phyloP scores from a whole-genome alignment of 305 asterid species.

The Plantago coronopus region DNA sequence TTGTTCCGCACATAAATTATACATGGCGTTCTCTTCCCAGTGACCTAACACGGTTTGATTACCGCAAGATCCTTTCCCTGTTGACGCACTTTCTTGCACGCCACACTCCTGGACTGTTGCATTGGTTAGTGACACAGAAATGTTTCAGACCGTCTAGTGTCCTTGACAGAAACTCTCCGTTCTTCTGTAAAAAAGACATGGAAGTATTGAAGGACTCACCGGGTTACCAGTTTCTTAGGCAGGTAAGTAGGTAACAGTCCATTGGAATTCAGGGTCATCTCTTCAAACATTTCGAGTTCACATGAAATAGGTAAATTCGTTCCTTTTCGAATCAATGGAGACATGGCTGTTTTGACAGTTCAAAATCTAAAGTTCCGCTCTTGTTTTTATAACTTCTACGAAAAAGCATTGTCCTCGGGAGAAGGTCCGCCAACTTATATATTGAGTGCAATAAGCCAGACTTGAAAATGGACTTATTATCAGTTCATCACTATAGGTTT shows the following conservation, averaged over 20 bases:
- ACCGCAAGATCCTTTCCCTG: conserved; percentile 59
- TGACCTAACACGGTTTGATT: conserved; percentile 58
- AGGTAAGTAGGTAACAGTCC: conserved; percentile 38
- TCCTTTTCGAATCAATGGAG: neutral
- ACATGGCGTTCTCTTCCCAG: conserved; percentile 81
- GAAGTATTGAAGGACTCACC: conserved; percentile 75
- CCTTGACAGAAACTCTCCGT: conserved; percentile 67
- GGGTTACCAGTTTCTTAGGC: conserved; percentile 66
- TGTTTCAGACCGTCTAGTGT: conserved; percentile 70
- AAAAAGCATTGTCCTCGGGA: no score
- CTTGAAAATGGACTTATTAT: conserved; percentile 29
- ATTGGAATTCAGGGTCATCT: neutral
- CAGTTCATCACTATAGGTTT: neutral
- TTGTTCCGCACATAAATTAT: conserved; percentile 79
- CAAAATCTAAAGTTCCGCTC: no score
- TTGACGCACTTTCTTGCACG: conserved; percentile 51
- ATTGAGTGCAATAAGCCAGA: neutral
- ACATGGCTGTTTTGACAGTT: neutral
- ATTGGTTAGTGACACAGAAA: conserved; percentile 89
- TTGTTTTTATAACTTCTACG: no score
- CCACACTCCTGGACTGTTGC: conserved; percentile 53
- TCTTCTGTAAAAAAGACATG: conserved; percentile 66
- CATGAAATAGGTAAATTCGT: neutral
- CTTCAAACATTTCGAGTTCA: neutral
- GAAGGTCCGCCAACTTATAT: no score